Evolutionary conservation across 176 grass and related monocot species (phyloP).

Genomic region (Hsuehochloa calcarea): DNA sequence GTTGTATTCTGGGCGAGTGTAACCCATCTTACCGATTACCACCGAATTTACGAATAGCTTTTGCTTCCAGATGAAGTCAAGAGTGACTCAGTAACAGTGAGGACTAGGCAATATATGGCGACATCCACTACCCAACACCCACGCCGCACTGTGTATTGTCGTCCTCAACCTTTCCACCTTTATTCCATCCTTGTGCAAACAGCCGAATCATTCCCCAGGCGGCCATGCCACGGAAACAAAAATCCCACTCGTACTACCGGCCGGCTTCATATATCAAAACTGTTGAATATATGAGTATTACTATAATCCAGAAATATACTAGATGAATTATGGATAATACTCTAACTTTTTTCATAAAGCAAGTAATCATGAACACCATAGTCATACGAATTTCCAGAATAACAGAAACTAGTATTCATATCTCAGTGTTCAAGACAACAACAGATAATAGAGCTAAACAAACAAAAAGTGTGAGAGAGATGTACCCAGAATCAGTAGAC

Average conservation of each 20-base stretch:
- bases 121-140: constrained; percentile 18
- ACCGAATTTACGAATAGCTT: neutral
- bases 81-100: neutral
- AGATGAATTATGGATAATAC: too few species aligned
- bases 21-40: neutral
- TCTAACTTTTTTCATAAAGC: too few species aligned
- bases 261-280: neutral
- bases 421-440: too few species aligned
- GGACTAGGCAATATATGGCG: constrained; percentile 21
- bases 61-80: constrained; percentile 6
- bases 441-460: too few species aligned
- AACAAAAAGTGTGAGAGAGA: too few species aligned
- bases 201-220: constrained; percentile 10
- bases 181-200: neutral
- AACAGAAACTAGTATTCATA: too few species aligned
- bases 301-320: too few species aligned
- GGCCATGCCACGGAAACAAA: neutral
- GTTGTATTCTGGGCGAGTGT: neutral
- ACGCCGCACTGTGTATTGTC: neutral
- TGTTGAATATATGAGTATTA: too few species aligned
- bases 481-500: too few species aligned
- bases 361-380: too few species aligned
- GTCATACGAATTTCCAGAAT: too few species aligned
- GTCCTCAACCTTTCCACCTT: neutral
- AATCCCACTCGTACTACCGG: neutral